Base-by-base conservation (phyloP, 169 alveolate species). In the Eimeria maxima region DNA sequence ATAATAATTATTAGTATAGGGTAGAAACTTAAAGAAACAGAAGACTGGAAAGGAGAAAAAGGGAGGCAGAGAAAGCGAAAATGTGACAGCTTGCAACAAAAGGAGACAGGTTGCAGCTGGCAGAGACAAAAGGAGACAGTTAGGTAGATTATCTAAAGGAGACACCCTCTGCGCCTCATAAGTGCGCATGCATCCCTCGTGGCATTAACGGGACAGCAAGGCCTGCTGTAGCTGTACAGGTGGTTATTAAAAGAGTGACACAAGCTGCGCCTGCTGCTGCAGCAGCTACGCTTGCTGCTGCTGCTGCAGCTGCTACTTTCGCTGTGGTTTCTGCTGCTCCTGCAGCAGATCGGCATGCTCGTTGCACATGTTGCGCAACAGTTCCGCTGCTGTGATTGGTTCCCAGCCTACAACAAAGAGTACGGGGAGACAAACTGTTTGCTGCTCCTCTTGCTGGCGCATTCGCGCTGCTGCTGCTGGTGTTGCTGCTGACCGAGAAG, bases 401-500 rank as follows among this genome's bases (percentile, higher is more conserved):
- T 42, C 69, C 65, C 89, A 78, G 89, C 4, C 89, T 16, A 78
- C 89, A 16, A 67, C 89, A n/a, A 78, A 78, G 20, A 78, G 10
- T 6, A 78, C 89, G 24, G 89, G 89, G 44, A 45, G 60, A 67
- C 89, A 78, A 13, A 42, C 8, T 5, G 67, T 45, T 6, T 47
- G 89, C 89, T 18, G 89, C 65, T 78, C 27, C 33, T 13, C 20
- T 8, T 22, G 42, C 18, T 1, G 33, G 7, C 20, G 87, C 60
- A 24, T 76, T 27, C 87, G 53, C 33, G n/a, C 65, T 45, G 89
- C 89, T 78, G 89, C 60, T 42, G 44, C 89, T 13, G 87, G 29
- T 33, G 50, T 47, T 45, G 65, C 45, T 42, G 84, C 84, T 38
- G 84, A 24, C 5, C 38, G 33, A 4, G 44, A 16, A 45, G 83